Evolutionary conservation across 2,329 filamentous ascomycete species (phyloP).

Genomic region (Cytospora mali): DNA sequence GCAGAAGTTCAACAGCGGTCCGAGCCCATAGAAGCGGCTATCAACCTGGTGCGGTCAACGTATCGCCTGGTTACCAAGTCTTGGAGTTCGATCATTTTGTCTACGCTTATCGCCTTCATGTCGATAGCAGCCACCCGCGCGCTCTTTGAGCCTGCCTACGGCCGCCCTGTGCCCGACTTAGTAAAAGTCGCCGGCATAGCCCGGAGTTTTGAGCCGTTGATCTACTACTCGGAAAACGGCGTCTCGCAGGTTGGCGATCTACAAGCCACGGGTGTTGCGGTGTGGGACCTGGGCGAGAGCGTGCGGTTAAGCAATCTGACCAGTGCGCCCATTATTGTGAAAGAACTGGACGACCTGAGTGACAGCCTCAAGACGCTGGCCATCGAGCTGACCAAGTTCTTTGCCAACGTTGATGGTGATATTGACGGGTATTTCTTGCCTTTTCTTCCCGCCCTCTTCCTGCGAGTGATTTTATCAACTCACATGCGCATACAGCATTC

Average conservation of each 20-base stretch:
- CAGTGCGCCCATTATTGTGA: conserved; percentile 81
- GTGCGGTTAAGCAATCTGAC: conserved; percentile 90
- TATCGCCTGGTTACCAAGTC: conserved; percentile 67
- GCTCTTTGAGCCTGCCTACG: conserved; percentile 68
- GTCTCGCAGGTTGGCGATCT: conserved; percentile 83
- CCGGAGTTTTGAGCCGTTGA: conserved; percentile 88
- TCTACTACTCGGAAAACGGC: conserved; percentile 91
- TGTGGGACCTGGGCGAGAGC: conserved; percentile 93
- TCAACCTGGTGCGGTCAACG: conserved; percentile 64
- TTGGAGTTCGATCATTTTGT: conserved; percentile 67
- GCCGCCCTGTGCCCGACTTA: conserved; percentile 75
- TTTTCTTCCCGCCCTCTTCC: background rate
- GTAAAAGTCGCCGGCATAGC: conserved; percentile 89
- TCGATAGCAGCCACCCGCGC: conserved; percentile 66
- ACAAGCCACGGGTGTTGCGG: conserved; percentile 87
- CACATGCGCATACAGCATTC: conserved; percentile 57
- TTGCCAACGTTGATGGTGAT: conserved; percentile 89
- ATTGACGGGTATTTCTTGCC: conserved; percentile 70
- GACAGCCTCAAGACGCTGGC: conserved; percentile 84
- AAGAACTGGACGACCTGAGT: conserved; percentile 81
- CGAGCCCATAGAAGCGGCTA: conserved; percentile 76
- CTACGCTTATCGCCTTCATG: conserved; percentile 63
- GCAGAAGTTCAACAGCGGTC: conserved; percentile 87
- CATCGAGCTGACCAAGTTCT: conserved; percentile 86
- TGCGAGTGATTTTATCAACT: background rate